A percentile compares a stretch with the other conserved stretches of the same genome.
Evolutionary conservation across 331 rosid species (phyloP).

Genomic region (Arachis monticola): DNA sequence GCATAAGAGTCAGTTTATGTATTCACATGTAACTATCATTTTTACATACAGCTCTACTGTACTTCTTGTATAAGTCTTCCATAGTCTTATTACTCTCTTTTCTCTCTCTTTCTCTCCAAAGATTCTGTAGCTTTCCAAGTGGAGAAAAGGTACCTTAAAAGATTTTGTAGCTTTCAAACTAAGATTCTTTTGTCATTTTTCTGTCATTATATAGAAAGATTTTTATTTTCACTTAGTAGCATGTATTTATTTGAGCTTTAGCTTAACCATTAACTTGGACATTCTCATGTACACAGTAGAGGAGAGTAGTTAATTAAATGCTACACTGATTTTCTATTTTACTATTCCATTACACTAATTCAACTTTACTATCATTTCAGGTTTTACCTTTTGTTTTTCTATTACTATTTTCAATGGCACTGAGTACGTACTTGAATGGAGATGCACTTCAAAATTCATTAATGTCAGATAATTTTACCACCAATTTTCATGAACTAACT

Average conservation of each 20-base stretch:
- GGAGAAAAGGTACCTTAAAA: not conserved
- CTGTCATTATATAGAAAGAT: not conserved
- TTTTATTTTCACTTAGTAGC: too few species aligned
- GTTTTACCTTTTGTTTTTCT: not conserved
- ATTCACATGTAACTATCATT: conserved; percentile 1
- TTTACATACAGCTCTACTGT: not conserved
- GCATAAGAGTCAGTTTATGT: conserved; percentile 34
- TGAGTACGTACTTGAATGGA: conserved; percentile 29
- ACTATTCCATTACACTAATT: not conserved
- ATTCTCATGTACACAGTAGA: not conserved
- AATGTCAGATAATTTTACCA: conserved; percentile 16
- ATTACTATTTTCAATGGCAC: conserved; percentile 28
- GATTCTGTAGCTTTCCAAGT: not conserved
- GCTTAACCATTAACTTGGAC: not conserved
- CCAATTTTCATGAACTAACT: conserved; percentile 21
- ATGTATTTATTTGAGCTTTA: not conserved
- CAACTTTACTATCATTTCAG: conserved; percentile 12
- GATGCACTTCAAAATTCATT: conserved; percentile 24
- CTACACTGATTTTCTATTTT: not conserved
- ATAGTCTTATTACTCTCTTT: conserved; percentile 10
- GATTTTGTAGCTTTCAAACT: not conserved
- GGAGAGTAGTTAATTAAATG: not conserved
- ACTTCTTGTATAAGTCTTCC: not conserved
- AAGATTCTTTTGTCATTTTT: conserved; percentile 14
- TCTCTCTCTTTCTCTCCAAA: conserved; percentile 7